These are phyloP conservation scores for Paramecium sexaurelia DNA, from an alignment of 73 alveolate genomes.

Conservation along the genomic window DNA sequence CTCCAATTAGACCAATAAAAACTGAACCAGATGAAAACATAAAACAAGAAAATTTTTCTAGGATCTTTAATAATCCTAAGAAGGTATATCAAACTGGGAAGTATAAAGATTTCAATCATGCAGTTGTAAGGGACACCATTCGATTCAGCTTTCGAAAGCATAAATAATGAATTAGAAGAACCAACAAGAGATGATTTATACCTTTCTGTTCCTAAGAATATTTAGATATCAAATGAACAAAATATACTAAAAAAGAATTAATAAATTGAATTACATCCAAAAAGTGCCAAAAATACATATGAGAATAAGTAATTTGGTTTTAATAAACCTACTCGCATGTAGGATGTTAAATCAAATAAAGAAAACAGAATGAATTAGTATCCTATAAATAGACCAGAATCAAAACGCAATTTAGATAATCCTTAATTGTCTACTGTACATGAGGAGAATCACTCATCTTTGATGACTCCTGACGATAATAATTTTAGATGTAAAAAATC, in stretches of 20 bases:
- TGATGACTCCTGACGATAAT: not conserved
- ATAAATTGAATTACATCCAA: not conserved
- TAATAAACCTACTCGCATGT: not conserved
- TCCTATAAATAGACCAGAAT: not conserved
- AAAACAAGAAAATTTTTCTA: not conserved
- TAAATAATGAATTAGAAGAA: conserved; percentile 18
- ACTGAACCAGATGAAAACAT: conserved; percentile 24
- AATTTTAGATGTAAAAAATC: not conserved
- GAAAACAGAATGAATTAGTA: not conserved
- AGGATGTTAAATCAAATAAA: not conserved
- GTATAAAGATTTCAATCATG: conserved; percentile 8
- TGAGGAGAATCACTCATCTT: not conserved
- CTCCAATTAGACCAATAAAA: not conserved
- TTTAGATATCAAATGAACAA: not conserved
- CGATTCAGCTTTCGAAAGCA: conserved; percentile 6
- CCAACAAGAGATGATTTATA: not conserved
- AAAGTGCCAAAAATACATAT: not conserved
- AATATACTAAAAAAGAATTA: not conserved
- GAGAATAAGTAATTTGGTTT: not conserved
- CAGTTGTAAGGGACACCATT: conserved; percentile 36
- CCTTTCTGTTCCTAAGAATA: not conserved
- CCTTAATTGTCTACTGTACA: not conserved
- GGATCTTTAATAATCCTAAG: not conserved
- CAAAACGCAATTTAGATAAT: not conserved
- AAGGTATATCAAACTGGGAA: conserved; percentile 3